phyloP scores from a whole-genome alignment of 2,329 filamentous ascomycete genomes.

The Achaetomium macrosporum region DNA sequence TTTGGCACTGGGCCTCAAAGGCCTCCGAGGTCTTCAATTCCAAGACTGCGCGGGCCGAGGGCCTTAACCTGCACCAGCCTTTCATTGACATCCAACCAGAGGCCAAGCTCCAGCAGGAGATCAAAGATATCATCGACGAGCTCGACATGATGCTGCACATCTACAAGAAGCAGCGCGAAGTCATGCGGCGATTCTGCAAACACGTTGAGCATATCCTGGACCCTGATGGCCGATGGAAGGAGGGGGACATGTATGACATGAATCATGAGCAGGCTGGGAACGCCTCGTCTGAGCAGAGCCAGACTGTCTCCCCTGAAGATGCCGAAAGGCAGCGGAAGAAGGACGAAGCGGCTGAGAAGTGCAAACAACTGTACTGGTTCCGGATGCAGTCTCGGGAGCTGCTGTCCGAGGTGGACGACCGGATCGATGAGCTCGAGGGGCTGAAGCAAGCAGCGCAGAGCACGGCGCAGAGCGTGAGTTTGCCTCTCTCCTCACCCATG shows the following conservation, averaged over 20 bases:
- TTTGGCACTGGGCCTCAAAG: constrained; percentile 32
- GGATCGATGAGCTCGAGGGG: constrained; percentile 32
- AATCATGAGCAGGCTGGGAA: not conserved
- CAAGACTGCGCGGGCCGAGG: constrained; percentile 8
- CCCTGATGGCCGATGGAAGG: constrained; percentile 10
- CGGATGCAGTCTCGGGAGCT: constrained; percentile 22
- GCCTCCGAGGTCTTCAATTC: constrained; percentile 15
- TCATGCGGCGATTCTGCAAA: constrained; percentile 28
- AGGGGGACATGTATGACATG: not conserved
- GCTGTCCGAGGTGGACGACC: constrained; percentile 22
- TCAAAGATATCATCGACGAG: constrained; percentile 44
- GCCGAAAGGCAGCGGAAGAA: not conserved
- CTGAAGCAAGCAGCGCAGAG: constrained; percentile 28
- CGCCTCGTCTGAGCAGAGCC: too few species aligned
- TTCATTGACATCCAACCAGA: constrained; percentile 19
- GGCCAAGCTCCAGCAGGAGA: constrained; percentile 35
- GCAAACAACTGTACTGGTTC: constrained; percentile 15
- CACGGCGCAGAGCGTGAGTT: constrained; percentile 30
- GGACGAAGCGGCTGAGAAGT: not conserved
- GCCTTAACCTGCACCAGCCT: constrained; percentile 3
- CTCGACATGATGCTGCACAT: constrained; percentile 42
- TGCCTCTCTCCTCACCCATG: not conserved
- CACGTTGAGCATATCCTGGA: constrained; percentile 20
- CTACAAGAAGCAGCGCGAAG: constrained; percentile 31
- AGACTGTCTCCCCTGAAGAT: not conserved